Base-by-base conservation (phyloP, 2,329 filamentous ascomycete genomes). In the Fusarium multiceps region DNA sequence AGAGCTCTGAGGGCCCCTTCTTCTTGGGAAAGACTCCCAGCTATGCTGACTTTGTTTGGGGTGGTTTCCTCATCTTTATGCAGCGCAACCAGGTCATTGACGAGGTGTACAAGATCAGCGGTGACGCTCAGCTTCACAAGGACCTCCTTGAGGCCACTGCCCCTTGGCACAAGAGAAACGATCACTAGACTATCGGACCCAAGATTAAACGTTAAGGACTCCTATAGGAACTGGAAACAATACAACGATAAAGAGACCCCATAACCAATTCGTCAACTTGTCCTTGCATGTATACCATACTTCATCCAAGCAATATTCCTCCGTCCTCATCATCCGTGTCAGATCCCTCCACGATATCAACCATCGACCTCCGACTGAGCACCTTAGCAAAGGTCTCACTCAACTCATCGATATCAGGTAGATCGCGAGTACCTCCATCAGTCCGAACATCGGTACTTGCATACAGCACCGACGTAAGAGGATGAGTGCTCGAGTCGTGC, bases 31-130 rank as follows among this genome's bases (percentile, higher is more conserved):
- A 84, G 48, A 83, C 82, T 63, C 79, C 84, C 6, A 82, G 82
- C 40, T 91, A 87, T 75, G 85, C 84, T 6, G 89, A 90, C 74
- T 87, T 92, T 58, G 80, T 88, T 4, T 85, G 88, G 73, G 84
- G 84, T 1, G 81, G 81, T 2, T 80, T 80, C 34, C 66, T 89
- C 60, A 77, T 85, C 7, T 86, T 85, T 41, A 49, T 75, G 59
- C 70, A 77, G 63, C 70, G 75, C 2, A 69, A 83, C 7, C 79
- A 79, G 4, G 58, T 76, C 3, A 80, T 78, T 10, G 76, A 79
- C 20, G 76, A 77, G 47, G 12, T 81, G 20, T 73, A 85, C 60
- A 76, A 77, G 55, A 72, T 73, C 27, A 79, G 77, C 2, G 82
- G 83, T 0, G 81, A 84, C 37, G 60, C 66, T 10, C 72, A 77